A percentile compares a stretch with the other conserved stretches of the same genome.
Conservation (phyloP, 1,139 yeast species). For the Hemisphaericaspora subhashii region DNA sequence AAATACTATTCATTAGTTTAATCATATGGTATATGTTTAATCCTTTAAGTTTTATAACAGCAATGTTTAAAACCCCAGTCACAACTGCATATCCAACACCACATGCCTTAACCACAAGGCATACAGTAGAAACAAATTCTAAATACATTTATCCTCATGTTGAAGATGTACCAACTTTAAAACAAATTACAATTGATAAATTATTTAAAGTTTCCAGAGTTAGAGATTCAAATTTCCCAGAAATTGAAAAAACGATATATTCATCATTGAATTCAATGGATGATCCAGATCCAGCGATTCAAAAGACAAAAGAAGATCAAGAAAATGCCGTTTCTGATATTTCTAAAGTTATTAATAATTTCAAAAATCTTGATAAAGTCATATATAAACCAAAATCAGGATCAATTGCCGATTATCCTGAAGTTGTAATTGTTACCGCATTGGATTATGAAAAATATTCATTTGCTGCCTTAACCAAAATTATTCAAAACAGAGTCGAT, state of each 20-base stretch:
- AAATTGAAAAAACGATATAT: conserved; percentile 32
- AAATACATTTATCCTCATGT: conserved; percentile 64
- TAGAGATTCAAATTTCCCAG: conserved; percentile 39
- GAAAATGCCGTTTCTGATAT: conserved; percentile 37
- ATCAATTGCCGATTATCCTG: conserved; percentile 50
- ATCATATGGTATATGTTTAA: conserved; percentile 26
- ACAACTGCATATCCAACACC: conserved; percentile 30
- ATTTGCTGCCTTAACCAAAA: conserved; percentile 55
- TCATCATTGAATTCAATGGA: conserved; percentile 46
- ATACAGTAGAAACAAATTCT: conserved; percentile 44
- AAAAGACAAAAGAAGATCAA: conserved; percentile 39
- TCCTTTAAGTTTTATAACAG: conserved; percentile 19
- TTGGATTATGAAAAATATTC: conserved; percentile 74
- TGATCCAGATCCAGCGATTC: conserved; percentile 42
- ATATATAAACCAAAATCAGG: conserved; percentile 49
- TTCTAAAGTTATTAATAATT: conserved; percentile 52
- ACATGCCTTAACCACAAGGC: conserved; percentile 36
- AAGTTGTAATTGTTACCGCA: conserved; percentile 75
- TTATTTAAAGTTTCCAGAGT: conserved; percentile 47
- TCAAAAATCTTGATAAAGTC: conserved; percentile 64
- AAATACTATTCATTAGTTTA: conserved; percentile 19
- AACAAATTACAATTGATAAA: conserved; percentile 52
- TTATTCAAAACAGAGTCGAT: conserved; percentile 79
- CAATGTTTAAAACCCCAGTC: conserved; percentile 10
- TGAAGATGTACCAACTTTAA: conserved; percentile 61